Percentiles rank a stretch among this genome's conserved stretches.
Conservation (phyloP, 495 filamentous ascomycete species). For the Bacidia rubella region DNA sequence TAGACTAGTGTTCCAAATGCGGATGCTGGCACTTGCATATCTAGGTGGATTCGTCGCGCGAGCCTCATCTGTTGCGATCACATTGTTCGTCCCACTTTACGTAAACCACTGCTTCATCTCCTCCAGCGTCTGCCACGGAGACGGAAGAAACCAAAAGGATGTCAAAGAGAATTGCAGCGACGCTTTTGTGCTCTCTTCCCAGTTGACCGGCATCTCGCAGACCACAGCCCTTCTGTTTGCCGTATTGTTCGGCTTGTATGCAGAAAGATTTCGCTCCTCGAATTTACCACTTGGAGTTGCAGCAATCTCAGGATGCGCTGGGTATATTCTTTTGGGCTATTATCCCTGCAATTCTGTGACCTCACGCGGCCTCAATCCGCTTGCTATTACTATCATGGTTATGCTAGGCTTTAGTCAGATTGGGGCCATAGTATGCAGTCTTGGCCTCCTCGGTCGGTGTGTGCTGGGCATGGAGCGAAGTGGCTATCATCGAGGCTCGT, state of each 20-base stretch:
- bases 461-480: conserved; percentile 39
- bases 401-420: conserved; percentile 85
- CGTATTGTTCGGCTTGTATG: conserved; percentile 71
- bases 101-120: conserved; percentile 78
- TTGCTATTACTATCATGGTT: conserved; percentile 61
- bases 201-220: conserved; percentile 78
- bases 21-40: conserved; percentile 73
- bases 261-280: conserved; percentile 43
- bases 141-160: conserved; percentile 34
- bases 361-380: conserved; percentile 42
- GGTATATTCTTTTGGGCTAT: conserved; percentile 59
- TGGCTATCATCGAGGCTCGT: conserved; percentile 15
- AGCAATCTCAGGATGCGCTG: conserved; percentile 54
- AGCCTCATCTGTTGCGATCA: conserved; percentile 90
- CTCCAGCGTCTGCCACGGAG: conserved; percentile 59
- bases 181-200: conserved; percentile 74
- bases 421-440: conserved; percentile 83
- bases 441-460: conserved; percentile 70
- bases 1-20: conserved; percentile 57
- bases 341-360: conserved; percentile 57
- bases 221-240: conserved; percentile 73
- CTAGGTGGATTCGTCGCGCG: conserved; percentile 90
- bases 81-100: conserved; percentile 82
- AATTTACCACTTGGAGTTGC: conserved; percentile 64
- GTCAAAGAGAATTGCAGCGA: conserved; percentile 67